Evolutionary conservation across 2,329 filamentous ascomycete genomes (phyloP).

Genomic region (Alternaria ventricosa): DNA sequence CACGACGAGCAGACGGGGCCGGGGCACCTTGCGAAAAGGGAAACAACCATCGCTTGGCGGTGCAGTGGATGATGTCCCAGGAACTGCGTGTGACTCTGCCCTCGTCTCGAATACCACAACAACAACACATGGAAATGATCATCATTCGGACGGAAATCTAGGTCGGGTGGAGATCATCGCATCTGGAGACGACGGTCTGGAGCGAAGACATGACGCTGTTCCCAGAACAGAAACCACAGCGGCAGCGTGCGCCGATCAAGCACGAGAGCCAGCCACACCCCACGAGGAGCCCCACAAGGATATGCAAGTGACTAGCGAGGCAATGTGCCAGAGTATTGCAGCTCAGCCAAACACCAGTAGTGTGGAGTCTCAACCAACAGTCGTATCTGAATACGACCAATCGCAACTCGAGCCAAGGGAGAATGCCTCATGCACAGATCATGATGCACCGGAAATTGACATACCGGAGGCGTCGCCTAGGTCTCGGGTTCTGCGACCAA

Average conservation of each 20-base stretch:
- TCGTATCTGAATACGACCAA: background rate
- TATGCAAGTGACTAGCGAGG: background rate
- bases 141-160: background rate
- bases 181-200: background rate
- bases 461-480: background rate
- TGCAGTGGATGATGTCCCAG: background rate
- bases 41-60: background rate
- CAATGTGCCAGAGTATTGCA: background rate
- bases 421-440: background rate
- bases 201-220: slow-evolving; percentile 1
- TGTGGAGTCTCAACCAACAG: background rate
- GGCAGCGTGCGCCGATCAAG: slow-evolving; percentile 2
- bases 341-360: background rate
- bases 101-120: background rate
- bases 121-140: background rate
- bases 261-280: background rate
- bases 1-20: background rate
- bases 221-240: background rate
- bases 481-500: background rate
- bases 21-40: background rate
- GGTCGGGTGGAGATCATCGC: background rate
- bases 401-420: background rate
- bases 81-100: background rate
- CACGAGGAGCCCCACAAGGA: slow-evolving; percentile 2
- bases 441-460: background rate